Conservation (phyloP, 306 rosid genomes). For the Glycine soja region DNA sequence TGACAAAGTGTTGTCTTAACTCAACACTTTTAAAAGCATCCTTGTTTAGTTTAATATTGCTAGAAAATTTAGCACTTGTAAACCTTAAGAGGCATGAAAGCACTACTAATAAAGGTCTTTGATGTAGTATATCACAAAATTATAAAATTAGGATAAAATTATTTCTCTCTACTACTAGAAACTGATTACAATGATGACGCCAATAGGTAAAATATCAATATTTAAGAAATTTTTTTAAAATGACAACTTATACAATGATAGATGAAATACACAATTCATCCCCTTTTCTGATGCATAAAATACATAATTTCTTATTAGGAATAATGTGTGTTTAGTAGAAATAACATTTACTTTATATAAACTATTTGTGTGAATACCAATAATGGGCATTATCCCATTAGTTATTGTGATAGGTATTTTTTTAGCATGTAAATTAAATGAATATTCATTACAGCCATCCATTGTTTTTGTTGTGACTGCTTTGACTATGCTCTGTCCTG, state of each 20-base stretch:
- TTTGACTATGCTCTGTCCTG: not conserved
- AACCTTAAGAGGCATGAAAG: no score
- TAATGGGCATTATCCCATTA: not conserved
- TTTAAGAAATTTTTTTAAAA: not conserved
- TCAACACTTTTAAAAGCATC: no score
- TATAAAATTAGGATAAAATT: no score
- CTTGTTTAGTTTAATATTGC: no score
- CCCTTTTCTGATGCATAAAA: not conserved
- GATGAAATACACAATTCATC: not conserved
- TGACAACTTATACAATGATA: not conserved
- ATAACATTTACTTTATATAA: not conserved
- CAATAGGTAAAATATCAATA: not conserved
- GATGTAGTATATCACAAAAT: no score
- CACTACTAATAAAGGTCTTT: no score
- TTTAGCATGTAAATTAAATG: not conserved
- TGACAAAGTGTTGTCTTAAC: no score
- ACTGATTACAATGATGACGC: not conserved
- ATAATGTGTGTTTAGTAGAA: not conserved
- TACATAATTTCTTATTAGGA: not conserved
- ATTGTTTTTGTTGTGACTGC: slow-evolving; percentile 26
- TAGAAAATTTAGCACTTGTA: no score
- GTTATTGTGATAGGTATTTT: not conserved
- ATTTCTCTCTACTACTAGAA: no score
- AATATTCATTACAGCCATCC: slow-evolving; percentile 34
- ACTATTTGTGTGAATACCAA: not conserved